A percentile compares a stretch with the other conserved stretches of the same genome.
Evolutionary conservation across 2,329 filamentous ascomycete genomes (phyloP).

Genomic region (Paecilomyces fulvus): DNA sequence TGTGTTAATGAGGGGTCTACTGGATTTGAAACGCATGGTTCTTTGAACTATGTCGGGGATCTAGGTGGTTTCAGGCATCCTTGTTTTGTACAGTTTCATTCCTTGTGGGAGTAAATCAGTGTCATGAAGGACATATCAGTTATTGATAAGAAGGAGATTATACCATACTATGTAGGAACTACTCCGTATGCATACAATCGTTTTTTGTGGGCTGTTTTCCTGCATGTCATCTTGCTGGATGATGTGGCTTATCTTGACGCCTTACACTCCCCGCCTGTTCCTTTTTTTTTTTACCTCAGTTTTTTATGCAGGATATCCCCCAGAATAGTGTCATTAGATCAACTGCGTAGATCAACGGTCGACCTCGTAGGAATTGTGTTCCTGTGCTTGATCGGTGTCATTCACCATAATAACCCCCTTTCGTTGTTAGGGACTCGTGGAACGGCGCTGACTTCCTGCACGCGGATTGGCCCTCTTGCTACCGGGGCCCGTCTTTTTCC

Average conservation of each 20-base stretch:
- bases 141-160: background rate
- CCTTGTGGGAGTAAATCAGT: background rate
- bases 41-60: background rate
- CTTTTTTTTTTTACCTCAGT: background rate
- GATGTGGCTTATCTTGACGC: background rate
- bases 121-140: too few relatives aligned
- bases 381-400: background rate
- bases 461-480: background rate
- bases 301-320: background rate
- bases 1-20: background rate
- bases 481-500: conserved; percentile 9
- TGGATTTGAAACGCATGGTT: background rate
- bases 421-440: background rate
- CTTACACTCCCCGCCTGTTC: background rate
- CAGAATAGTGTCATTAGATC: background rate
- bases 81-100: background rate
- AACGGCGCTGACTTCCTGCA: background rate
- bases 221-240: background rate
- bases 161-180: background rate
- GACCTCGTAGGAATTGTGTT: background rate
- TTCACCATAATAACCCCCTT: background rate
- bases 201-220: background rate
- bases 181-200: background rate
- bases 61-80: background rate
- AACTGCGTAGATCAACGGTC: too few relatives aligned